phyloP scores from a whole-genome alignment of 2,329 filamentous ascomycete genomes.

The Calycina marina region DNA sequence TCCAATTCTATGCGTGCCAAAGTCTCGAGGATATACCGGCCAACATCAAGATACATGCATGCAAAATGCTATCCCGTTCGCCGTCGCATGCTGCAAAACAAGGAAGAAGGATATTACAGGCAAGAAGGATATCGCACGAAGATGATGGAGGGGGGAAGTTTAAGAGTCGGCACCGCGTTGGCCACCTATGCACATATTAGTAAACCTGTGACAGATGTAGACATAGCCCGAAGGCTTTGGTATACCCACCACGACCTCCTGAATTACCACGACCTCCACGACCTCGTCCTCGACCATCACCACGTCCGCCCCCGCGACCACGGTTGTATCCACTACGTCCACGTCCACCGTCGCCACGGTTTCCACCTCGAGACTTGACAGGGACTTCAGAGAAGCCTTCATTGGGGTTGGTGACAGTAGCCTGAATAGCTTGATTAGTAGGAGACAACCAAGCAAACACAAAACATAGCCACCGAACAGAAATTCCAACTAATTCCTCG shows the following conservation, averaged over 20 bases:
- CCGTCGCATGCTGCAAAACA: slow-evolving; percentile 4
- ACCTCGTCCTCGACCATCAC: slow-evolving; percentile 22
- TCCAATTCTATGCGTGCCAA: no score
- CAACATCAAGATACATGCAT: slow-evolving; percentile 5
- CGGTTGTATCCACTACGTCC: slow-evolving; percentile 22
- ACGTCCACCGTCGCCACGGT: slow-evolving; percentile 30
- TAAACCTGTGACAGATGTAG: no score
- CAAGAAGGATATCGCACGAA: not conserved
- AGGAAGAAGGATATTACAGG: slow-evolving; percentile 1
- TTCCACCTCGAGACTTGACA: slow-evolving; percentile 36
- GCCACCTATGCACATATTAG: slow-evolving; percentile 10
- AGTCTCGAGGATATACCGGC: no score
- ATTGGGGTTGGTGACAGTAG: slow-evolving; percentile 28
- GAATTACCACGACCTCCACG: slow-evolving; percentile 12
- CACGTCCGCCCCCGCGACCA: slow-evolving; percentile 30
- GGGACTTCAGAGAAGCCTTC: slow-evolving; percentile 61
- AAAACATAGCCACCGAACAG: not conserved
- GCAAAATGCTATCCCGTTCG: slow-evolving; percentile 8
- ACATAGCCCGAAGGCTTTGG: no score
- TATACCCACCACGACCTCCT: no score
- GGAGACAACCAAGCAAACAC: no score
- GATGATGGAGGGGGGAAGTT: slow-evolving; percentile 1
- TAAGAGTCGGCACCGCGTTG: slow-evolving; percentile 15
- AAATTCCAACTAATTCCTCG: not conserved
- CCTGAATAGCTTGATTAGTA: slow-evolving; percentile 12